A percentile compares a stretch with the other conserved stretches of the same genome.
Conservation (phyloP, 768 basidiomycete species). For the Kwoniella shandongensis region DNA sequence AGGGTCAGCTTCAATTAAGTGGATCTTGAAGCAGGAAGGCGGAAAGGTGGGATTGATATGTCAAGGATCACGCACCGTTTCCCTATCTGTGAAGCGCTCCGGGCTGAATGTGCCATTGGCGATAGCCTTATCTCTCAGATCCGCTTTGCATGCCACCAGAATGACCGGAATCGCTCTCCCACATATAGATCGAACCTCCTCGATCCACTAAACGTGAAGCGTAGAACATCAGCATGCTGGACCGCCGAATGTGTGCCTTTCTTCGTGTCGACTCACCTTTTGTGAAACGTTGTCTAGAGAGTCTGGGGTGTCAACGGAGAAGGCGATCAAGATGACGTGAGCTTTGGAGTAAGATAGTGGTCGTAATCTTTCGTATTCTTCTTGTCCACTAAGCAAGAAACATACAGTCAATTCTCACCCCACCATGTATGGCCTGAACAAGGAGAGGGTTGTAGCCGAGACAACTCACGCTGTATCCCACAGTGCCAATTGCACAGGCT, state of each 20-base stretch:
- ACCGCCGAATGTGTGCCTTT: not conserved
- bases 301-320: slow-evolving; percentile 92
- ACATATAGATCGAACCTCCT: slow-evolving; percentile 96
- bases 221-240: slow-evolving; percentile 2
- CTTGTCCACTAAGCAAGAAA: slow-evolving; percentile 70
- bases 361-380: slow-evolving; percentile 97
- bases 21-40: slow-evolving; percentile 2
- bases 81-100: slow-evolving; percentile 51
- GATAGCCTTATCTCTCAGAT: slow-evolving; percentile 64
- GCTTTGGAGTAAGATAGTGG: slow-evolving; percentile 98
- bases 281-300: slow-evolving; percentile 91
- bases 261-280: slow-evolving; percentile 62
- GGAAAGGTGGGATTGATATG: not conserved
- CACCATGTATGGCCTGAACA: not conserved
- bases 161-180: slow-evolving; percentile 88
- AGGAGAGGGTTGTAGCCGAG: not conserved
- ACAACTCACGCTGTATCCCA: slow-evolving; percentile 99
- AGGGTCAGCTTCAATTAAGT: slow-evolving; percentile 41
- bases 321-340: slow-evolving; percentile 97
- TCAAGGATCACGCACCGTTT: slow-evolving; percentile 45
- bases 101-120: slow-evolving; percentile 40
- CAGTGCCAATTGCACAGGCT: slow-evolving; percentile 91
- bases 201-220: slow-evolving; percentile 80
- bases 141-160: slow-evolving; percentile 93
- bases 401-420: not conserved